A percentile compares a stretch with the other conserved stretches of the same genome.
These are phyloP conservation scores for Trametopsis cervina DNA, from an alignment of 768 basidiomycete genomes.

Conservation along the genomic window DNA sequence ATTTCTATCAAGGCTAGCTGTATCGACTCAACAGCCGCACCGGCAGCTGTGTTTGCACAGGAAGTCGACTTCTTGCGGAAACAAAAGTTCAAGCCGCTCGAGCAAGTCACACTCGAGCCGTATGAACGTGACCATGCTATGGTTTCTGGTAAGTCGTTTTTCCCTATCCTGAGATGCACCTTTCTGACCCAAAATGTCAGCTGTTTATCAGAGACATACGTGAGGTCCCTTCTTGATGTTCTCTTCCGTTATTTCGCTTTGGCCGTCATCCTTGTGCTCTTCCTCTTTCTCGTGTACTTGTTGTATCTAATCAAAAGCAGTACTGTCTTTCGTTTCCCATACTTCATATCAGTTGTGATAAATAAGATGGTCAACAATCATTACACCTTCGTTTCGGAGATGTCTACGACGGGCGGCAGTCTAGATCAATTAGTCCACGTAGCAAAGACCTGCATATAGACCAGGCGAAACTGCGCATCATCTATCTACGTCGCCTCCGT, in stretches of 20 bases:
- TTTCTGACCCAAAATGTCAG: slow-evolving; percentile 19
- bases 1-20: slow-evolving; percentile 99
- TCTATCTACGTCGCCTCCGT: not conserved
- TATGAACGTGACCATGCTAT: slow-evolving; percentile 90
- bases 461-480: slow-evolving; percentile 13
- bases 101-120: slow-evolving; percentile 93
- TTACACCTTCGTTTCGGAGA: not conserved
- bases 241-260: slow-evolving; percentile 10
- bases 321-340: slow-evolving; percentile 9
- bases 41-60: slow-evolving; percentile 82
- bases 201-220: slow-evolving; percentile 41
- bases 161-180: not conserved
- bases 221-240: slow-evolving; percentile 18
- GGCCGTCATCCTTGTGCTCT: too few relatives aligned
- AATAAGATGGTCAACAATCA: slow-evolving; percentile 1
- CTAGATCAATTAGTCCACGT: slow-evolving; percentile 4
- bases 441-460: not conserved
- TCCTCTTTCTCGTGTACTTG: slow-evolving; percentile 7
- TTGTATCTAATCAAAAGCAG: slow-evolving; percentile 13
- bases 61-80: slow-evolving; percentile 80
- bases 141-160: slow-evolving; percentile 58
- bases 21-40: slow-evolving; percentile 91
- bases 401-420: slow-evolving; percentile 5
- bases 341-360: slow-evolving; percentile 2
- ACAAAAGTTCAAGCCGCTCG: slow-evolving; percentile 84